phyloP scores from a whole-genome alignment of 441 rosid genomes.

The Arabidopsis lyrata region DNA sequence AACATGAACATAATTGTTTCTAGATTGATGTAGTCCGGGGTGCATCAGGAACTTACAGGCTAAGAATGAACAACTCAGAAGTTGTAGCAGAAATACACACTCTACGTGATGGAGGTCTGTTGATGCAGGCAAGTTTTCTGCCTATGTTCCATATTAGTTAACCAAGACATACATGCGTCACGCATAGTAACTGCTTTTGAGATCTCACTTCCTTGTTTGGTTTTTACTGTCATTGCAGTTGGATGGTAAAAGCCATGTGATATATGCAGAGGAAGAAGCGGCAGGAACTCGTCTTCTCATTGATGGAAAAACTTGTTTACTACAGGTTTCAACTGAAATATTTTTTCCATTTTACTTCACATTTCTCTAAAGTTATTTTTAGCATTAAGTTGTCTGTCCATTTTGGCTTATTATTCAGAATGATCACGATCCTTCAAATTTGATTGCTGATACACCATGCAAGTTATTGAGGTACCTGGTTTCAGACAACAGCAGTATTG shows the following conservation, averaged over 20 bases:
- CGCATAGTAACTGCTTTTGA: background rate
- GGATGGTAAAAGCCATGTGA: slow-evolving; percentile 99
- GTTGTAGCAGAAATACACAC: slow-evolving; percentile 99
- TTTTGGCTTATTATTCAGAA: slow-evolving; percentile 54
- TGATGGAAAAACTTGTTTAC: slow-evolving; percentile 98
- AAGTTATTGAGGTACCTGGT: slow-evolving; percentile 93
- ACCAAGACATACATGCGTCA: slow-evolving; percentile 21
- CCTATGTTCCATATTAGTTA: slow-evolving; percentile 11
- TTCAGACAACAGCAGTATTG: slow-evolving; percentile 87
- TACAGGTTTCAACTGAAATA: slow-evolving; percentile 61
- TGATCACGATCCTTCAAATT: slow-evolving; percentile 98
- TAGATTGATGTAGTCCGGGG: slow-evolving; percentile 98
- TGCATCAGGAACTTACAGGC: slow-evolving; percentile 92
- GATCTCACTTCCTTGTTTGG: slow-evolving; percentile 22
- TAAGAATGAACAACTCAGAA: slow-evolving; percentile 92
- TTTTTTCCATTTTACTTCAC: slow-evolving; percentile 1
- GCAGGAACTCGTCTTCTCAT: slow-evolving; percentile 99
- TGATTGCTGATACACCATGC: slow-evolving; percentile 99
- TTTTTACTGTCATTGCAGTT: slow-evolving; percentile 56
- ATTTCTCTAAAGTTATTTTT: background rate
- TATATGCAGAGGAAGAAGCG: slow-evolving; percentile 99
- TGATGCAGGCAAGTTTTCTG: slow-evolving; percentile 92
- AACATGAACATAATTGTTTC: slow-evolving; percentile 42
- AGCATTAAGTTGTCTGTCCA: slow-evolving; percentile 31
- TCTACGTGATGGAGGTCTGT: slow-evolving; percentile 97